Percentiles rank a stretch among this genome's conserved stretches.
Evolutionary conservation across 2,329 filamentous ascomycete genomes (phyloP).

Genomic region (Aureobasidium sp.): DNA sequence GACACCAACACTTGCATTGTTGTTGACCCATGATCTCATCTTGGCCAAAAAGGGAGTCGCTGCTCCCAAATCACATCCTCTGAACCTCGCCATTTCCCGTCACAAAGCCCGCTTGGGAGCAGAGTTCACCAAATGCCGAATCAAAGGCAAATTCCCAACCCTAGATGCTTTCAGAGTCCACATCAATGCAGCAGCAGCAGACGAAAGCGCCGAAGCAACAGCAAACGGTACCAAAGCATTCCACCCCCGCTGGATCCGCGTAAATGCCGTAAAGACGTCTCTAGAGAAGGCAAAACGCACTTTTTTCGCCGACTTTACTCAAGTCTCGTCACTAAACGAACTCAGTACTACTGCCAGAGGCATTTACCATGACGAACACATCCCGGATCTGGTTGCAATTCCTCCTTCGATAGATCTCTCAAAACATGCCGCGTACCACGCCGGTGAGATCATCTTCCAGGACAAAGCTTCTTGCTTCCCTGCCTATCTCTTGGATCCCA

Average conservation of each 20-base stretch:
- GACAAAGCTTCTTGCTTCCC: constrained; percentile 98
- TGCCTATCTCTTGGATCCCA: constrained; percentile 73
- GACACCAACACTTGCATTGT: constrained; percentile 68
- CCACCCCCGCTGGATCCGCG: constrained; percentile 85
- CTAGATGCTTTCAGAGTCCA: constrained; percentile 58
- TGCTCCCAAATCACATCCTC: constrained; percentile 69
- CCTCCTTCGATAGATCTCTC: constrained; percentile 65
- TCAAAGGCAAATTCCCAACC: constrained; percentile 63
- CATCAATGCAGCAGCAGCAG: constrained; percentile 40
- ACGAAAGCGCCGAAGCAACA: constrained; percentile 25
- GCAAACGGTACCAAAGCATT: constrained; percentile 38
- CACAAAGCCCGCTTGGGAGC: constrained; percentile 76
- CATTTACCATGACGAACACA: constrained; percentile 68
- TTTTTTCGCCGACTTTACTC: constrained; percentile 61
- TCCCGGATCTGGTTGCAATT: constrained; percentile 77
- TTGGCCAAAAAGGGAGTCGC: constrained; percentile 76
- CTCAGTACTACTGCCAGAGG: constrained; percentile 38
- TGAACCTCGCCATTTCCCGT: constrained; percentile 66
- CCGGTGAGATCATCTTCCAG: constrained; percentile 79
- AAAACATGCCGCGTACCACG: constrained; percentile 64
- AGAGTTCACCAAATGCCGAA: constrained; percentile 72
- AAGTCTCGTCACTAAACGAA: constrained; percentile 53
- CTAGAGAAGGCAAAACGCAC: constrained; percentile 65
- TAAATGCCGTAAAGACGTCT: constrained; percentile 71
- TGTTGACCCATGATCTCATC: constrained; percentile 81